phyloP scores from a whole-genome alignment of 148 eudicot genomes.

The Rhododendron griersonianum region DNA sequence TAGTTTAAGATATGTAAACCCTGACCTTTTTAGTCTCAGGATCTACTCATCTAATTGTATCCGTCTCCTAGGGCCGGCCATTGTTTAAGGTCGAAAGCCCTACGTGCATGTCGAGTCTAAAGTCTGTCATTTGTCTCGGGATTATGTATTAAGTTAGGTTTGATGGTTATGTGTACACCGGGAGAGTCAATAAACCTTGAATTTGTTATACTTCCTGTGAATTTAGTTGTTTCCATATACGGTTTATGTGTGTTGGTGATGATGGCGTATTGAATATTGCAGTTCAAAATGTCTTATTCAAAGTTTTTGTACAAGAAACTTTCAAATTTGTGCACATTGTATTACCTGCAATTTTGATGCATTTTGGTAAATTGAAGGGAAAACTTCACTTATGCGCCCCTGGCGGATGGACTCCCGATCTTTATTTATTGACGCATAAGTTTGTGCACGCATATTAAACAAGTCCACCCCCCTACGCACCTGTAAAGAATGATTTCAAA shows the following conservation, averaged over 20 bases:
- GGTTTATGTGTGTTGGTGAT: background rate
- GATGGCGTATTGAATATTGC: background rate
- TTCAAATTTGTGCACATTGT: background rate
- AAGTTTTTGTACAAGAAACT: background rate
- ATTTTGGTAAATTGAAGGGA: too few species aligned
- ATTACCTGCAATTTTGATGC: too few species aligned
- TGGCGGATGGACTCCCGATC: too few species aligned
- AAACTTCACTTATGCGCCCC: too few species aligned
- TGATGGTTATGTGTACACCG: background rate
- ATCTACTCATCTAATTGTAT: slow-evolving; percentile 7
- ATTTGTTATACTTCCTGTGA: background rate
- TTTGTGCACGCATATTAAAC: too few species aligned
- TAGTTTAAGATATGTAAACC: slow-evolving; percentile 20
- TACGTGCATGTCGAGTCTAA: slow-evolving; percentile 11
- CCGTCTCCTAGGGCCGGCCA: slow-evolving; percentile 16
- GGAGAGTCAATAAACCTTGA: background rate
- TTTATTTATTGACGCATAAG: too few species aligned
- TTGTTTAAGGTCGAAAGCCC: slow-evolving; percentile 20
- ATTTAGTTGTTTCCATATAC: background rate
- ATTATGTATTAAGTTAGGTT: background rate
- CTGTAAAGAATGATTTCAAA: too few species aligned
- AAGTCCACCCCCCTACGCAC: too few species aligned
- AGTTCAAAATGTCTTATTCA: background rate
- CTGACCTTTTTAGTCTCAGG: slow-evolving; percentile 24
- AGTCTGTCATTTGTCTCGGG: background rate